Conservation (phyloP, 1,284 basidiomycete genomes). For the Puccinia novopanici region DNA sequence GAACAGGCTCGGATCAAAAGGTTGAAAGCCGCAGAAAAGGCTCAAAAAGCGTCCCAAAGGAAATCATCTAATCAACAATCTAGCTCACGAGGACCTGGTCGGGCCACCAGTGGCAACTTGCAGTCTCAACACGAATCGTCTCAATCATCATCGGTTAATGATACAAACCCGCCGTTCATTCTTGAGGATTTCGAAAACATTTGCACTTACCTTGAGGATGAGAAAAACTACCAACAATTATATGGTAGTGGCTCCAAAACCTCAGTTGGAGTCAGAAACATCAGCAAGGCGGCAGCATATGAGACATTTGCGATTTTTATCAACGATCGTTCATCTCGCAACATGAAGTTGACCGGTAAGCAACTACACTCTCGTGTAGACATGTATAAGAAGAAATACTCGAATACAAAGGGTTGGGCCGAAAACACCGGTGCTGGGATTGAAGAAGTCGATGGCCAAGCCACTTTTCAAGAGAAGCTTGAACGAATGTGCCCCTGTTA, state of each 20-base stretch:
- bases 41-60: too few relatives aligned
- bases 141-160: too few relatives aligned
- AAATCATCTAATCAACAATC: too few relatives aligned
- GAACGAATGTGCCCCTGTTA: constrained; percentile 9
- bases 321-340: background rate
- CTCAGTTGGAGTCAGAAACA: background rate
- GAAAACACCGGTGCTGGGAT: background rate
- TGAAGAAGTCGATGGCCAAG: background rate
- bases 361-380: background rate
- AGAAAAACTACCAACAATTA: background rate
- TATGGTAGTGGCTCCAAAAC: background rate
- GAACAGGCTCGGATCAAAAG: too few relatives aligned
- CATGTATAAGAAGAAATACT: background rate
- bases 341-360: background rate
- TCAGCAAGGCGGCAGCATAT: background rate
- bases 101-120: too few relatives aligned
- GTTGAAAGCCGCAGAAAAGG: too few relatives aligned
- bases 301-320: background rate
- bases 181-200: background rate
- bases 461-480: background rate
- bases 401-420: background rate
- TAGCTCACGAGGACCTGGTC: too few relatives aligned
- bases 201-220: background rate
- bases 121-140: too few relatives aligned
- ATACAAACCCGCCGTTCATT: background rate